Conservation (phyloP, 1,284 basidiomycete genomes). For the Ganoderma leucocontextum region DNA sequence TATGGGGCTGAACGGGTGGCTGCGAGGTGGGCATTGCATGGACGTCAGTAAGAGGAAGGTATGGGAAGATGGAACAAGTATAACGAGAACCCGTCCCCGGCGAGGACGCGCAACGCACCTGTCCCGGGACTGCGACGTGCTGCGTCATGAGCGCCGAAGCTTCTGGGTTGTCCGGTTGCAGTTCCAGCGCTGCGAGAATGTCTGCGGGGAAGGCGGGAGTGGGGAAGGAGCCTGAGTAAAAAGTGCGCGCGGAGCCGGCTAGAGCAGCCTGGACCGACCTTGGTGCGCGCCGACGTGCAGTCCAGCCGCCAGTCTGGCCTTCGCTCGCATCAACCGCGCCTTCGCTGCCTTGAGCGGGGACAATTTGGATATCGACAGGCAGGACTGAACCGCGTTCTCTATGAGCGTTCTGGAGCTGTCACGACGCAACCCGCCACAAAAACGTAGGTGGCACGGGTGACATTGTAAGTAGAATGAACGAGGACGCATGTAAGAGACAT, state of each 20-base stretch:
- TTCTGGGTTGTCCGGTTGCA: slow-evolving; percentile 74
- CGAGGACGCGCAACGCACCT: slow-evolving; percentile 34
- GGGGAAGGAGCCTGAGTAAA: slow-evolving; percentile 31
- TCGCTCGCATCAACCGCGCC: slow-evolving; percentile 69
- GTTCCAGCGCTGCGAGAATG: slow-evolving; percentile 66
- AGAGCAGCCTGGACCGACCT: slow-evolving; percentile 51
- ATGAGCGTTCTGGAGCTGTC: slow-evolving; percentile 66
- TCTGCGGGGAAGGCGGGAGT: slow-evolving; percentile 48
- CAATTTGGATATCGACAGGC: slow-evolving; percentile 63
- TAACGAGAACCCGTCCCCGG: background rate
- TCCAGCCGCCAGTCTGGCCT: slow-evolving; percentile 65
- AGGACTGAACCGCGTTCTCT: slow-evolving; percentile 79
- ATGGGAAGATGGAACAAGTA: slow-evolving; percentile 17
- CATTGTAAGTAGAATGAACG: slow-evolving; percentile 11
- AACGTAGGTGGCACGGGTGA: slow-evolving; percentile 3
- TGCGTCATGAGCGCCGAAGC: slow-evolving; percentile 65
- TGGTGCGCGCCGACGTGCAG: slow-evolving; percentile 69
- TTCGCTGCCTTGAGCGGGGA: slow-evolving; percentile 61
- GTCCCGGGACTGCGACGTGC: slow-evolving; percentile 39
- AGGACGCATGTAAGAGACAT: slow-evolving; percentile 20
- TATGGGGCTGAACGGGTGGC: slow-evolving; percentile 31
- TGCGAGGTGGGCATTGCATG: slow-evolving; percentile 29
- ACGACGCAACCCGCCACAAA: slow-evolving; percentile 10
- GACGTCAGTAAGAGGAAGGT: slow-evolving; percentile 13
- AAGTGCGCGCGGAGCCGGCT: slow-evolving; percentile 31